phyloP scores from a whole-genome alignment of 2,329 filamentous ascomycete genomes.

The Claviceps spartinae region DNA sequence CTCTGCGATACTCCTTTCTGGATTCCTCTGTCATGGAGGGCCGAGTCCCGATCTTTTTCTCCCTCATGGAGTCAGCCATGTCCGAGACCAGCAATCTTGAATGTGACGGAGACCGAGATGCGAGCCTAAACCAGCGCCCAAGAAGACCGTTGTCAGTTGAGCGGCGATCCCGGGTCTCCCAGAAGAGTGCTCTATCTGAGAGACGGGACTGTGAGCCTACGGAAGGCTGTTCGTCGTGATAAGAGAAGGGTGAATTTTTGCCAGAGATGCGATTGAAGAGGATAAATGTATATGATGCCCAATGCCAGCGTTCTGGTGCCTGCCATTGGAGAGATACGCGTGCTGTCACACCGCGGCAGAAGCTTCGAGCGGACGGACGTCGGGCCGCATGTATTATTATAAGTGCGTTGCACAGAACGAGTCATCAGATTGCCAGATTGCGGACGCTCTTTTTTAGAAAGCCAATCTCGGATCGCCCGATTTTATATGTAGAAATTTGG shows the following conservation, averaged over 20 bases:
- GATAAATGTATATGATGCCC: neutral
- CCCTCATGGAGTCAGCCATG: neutral
- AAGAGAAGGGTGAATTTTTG: neutral
- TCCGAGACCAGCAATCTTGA: neutral
- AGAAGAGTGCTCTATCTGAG: too few species aligned
- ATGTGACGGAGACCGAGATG: too few species aligned
- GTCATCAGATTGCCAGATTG: neutral
- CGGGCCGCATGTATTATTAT: neutral
- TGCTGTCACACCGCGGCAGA: conserved; percentile 1
- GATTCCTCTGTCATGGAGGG: conserved; percentile 1
- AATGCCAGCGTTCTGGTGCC: neutral
- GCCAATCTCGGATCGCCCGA: neutral
- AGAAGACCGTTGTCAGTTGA: too few species aligned
- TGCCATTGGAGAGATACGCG: neutral
- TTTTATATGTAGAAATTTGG: neutral
- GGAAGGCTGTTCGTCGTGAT: neutral
- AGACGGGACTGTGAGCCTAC: neutral
- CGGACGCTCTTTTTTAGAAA: neutral
- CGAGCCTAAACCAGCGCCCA: too few species aligned
- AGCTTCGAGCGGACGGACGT: neutral
- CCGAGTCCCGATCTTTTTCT: neutral
- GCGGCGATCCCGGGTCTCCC: too few species aligned
- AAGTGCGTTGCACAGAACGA: neutral
- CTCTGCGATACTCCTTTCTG: neutral
- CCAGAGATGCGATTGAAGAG: neutral